Conservation (phyloP, 2,329 filamentous ascomycete genomes). For the Nakataea oryzae region DNA sequence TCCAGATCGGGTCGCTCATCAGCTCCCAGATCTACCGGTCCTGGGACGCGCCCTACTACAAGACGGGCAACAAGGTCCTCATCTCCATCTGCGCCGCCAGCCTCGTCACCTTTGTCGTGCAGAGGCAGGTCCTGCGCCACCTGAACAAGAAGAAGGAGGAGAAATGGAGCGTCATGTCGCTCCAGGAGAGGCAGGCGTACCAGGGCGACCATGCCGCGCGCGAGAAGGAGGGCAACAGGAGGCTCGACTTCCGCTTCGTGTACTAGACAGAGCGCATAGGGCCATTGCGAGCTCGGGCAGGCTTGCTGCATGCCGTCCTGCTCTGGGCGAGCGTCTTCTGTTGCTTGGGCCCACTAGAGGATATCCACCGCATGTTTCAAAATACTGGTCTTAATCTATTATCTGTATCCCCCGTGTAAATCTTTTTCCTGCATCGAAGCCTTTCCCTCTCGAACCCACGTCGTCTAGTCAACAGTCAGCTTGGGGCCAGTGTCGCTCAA, state of each 20-base stretch:
- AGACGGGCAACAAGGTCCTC: slow-evolving; percentile 45
- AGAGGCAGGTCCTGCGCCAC: slow-evolving; percentile 30
- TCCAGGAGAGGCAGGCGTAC: slow-evolving; percentile 32
- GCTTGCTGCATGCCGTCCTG: too few relatives aligned
- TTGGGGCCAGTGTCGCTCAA: too few relatives aligned
- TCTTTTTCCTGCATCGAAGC: too few relatives aligned
- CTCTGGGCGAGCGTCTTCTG: too few relatives aligned
- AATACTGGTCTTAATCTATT: too few relatives aligned
- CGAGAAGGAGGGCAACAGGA: slow-evolving; percentile 36
- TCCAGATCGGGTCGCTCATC: slow-evolving; percentile 32
- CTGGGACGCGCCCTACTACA: slow-evolving; percentile 45
- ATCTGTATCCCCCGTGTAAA: too few relatives aligned
- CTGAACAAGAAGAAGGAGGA: slow-evolving; percentile 38
- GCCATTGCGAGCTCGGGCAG: too few relatives aligned
- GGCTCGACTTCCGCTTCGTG: slow-evolving; percentile 39
- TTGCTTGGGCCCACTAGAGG: too few relatives aligned
- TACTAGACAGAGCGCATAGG: slow-evolving; percentile 15
- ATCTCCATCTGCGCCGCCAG: slow-evolving; percentile 39
- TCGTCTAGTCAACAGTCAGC: too few relatives aligned
- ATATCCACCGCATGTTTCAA: too few relatives aligned
- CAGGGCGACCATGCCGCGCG: slow-evolving; percentile 30
- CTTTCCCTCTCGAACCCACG: too few relatives aligned
- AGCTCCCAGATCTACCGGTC: slow-evolving; percentile 37
- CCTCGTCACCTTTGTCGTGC: slow-evolving; percentile 36
- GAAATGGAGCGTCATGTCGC: slow-evolving; percentile 32